Evolutionary conservation across 768 basidiomycete genomes (phyloP).

Genomic region (Tulasnella sp.): DNA sequence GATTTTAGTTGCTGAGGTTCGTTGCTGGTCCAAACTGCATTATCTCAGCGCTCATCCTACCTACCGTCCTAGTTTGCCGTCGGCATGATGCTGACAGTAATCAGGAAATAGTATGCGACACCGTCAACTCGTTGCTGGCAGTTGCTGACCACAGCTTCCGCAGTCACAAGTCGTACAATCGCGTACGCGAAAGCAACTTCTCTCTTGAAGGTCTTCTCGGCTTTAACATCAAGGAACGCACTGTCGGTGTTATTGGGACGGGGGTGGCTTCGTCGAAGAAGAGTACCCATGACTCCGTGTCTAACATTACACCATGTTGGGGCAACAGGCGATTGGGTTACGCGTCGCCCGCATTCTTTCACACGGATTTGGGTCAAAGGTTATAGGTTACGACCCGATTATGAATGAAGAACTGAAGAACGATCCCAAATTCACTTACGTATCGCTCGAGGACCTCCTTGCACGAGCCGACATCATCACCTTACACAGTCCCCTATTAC

Average conservation of each 20-base stretch:
- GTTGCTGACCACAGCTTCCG: background rate
- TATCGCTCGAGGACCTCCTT: slow-evolving; percentile 34
- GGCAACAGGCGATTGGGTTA: slow-evolving; percentile 25
- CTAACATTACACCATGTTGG: background rate
- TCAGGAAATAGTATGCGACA: slow-evolving; percentile 28
- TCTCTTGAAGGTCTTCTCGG: slow-evolving; percentile 30
- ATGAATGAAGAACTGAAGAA: slow-evolving; percentile 12
- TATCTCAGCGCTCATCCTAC: background rate
- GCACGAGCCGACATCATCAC: slow-evolving; percentile 35
- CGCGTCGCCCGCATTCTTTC: slow-evolving; percentile 34
- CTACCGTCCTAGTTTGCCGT: slow-evolving; percentile 28
- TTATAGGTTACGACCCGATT: slow-evolving; percentile 36
- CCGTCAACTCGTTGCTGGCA: background rate
- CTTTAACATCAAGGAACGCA: slow-evolving; percentile 34
- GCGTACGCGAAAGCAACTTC: slow-evolving; percentile 31
- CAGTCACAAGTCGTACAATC: slow-evolving; percentile 29
- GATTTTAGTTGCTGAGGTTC: slow-evolving; percentile 26
- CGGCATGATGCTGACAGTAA: slow-evolving; percentile 30
- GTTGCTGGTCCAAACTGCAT: background rate
- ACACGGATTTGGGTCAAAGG: slow-evolving; percentile 34
- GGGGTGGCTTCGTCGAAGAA: slow-evolving; percentile 26
- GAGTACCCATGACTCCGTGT: background rate
- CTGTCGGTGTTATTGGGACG: slow-evolving; percentile 38
- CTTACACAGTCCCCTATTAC: slow-evolving; percentile 38
- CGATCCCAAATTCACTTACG: slow-evolving; percentile 29